Percentiles rank a stretch among this genome's conserved stretches.
Evolutionary conservation across 2,329 filamentous ascomycete genomes (phyloP).

Genomic region (Laburnicola sp.): DNA sequence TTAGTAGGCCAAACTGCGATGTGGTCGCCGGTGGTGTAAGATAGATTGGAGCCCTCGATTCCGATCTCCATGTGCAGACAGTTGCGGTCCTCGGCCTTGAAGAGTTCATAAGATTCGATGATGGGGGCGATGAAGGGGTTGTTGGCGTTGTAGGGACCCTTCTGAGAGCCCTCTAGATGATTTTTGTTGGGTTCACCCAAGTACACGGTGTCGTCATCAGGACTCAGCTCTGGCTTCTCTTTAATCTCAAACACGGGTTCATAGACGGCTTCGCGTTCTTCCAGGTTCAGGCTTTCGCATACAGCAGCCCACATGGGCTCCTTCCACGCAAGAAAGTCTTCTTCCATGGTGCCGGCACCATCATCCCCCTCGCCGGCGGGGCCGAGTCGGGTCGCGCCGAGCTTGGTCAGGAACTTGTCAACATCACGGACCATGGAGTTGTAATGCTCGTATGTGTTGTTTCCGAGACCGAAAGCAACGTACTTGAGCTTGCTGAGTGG

Average conservation of each 20-base stretch:
- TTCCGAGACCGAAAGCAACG: slow-evolving; percentile 93
- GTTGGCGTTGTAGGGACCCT: slow-evolving; percentile 92
- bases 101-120: slow-evolving; percentile 85
- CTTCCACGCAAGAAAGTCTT: slow-evolving; percentile 99
- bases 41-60: slow-evolving; percentile 83
- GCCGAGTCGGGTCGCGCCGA: slow-evolving; percentile 83
- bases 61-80: slow-evolving; percentile 97
- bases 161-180: slow-evolving; percentile 81
- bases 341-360: slow-evolving; percentile 98
- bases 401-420: slow-evolving; percentile 75
- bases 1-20: slow-evolving; percentile 98
- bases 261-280: slow-evolving; percentile 95
- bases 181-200: slow-evolving; percentile 95
- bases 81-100: slow-evolving; percentile 86
- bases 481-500: slow-evolving; percentile 85
- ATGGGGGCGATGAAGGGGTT: slow-evolving; percentile 97
- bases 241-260: slow-evolving; percentile 87
- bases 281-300: slow-evolving; percentile 78
- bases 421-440: slow-evolving; percentile 97
- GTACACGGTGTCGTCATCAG: slow-evolving; percentile 81
- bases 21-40: slow-evolving; percentile 96
- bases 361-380: slow-evolving; percentile 94
- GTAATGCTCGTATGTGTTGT: slow-evolving; percentile 99
- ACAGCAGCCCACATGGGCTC: slow-evolving; percentile 97
- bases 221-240: slow-evolving; percentile 72